A percentile compares a stretch with the other conserved stretches of the same genome.
These are phyloP conservation scores for Hypoxylon sp. DNA, from an alignment of 2,329 filamentous ascomycete genomes.

Conservation along the genomic window DNA sequence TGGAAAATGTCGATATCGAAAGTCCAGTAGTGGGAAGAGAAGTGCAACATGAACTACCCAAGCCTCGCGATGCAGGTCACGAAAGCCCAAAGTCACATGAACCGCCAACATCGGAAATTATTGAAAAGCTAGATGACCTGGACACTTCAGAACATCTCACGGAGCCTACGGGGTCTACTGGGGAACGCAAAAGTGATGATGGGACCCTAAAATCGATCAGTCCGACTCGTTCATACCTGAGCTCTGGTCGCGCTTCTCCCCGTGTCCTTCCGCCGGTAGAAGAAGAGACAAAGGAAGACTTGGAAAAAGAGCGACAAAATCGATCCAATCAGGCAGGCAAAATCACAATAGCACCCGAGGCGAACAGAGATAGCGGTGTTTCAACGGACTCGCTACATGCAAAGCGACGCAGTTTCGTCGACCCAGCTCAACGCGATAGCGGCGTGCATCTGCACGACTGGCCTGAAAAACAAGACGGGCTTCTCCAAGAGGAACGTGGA, in stretches of 20 bases:
- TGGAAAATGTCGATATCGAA: conserved; percentile 47
- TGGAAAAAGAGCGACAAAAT: conserved; percentile 50
- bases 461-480: conserved; percentile 44
- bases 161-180: conserved; percentile 29
- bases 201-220: conserved; percentile 34
- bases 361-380: conserved; percentile 64
- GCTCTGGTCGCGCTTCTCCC: conserved; percentile 58
- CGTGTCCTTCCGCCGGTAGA: conserved; percentile 64
- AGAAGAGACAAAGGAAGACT: conserved; percentile 63
- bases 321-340: conserved; percentile 38
- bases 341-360: conserved; percentile 48
- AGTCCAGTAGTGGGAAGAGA: conserved; percentile 54
- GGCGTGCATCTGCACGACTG: conserved; percentile 66
- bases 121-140: conserved; percentile 46
- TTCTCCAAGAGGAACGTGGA: conserved; percentile 58
- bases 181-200: conserved; percentile 44
- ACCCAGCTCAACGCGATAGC: conserved; percentile 63
- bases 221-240: conserved; percentile 48
- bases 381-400: conserved; percentile 59
- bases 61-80: conserved; percentile 15
- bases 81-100: conserved; percentile 24
- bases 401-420: conserved; percentile 51
- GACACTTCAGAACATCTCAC: conserved; percentile 46
- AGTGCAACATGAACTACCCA: conserved; percentile 33
- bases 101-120: conserved; percentile 40